Percentiles rank a stretch among this genome's conserved stretches.
These are phyloP conservation scores for Fusarium albosuccineum DNA, from an alignment of 2,329 filamentous ascomycete genomes.

Conservation along the genomic window DNA sequence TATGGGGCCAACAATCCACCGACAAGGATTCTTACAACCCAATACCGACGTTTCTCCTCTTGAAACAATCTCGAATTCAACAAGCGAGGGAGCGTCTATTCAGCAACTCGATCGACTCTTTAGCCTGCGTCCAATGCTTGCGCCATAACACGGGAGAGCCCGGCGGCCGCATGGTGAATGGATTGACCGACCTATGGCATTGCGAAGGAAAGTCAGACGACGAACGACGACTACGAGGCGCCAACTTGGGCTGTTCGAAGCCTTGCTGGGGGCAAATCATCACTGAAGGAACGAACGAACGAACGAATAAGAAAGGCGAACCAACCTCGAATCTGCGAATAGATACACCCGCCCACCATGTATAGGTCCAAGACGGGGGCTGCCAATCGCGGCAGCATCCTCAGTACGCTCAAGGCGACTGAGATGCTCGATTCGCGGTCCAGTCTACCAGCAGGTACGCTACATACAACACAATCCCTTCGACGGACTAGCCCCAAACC, in stretches of 20 bases:
- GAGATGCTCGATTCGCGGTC: conserved; percentile 85
- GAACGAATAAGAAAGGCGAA: background rate
- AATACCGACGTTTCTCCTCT: background rate
- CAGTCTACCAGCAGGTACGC: conserved; percentile 82
- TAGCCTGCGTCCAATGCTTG: conserved; percentile 28
- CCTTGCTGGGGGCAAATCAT: background rate
- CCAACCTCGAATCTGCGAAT: conserved; percentile 11
- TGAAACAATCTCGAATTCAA: background rate
- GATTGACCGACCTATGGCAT: conserved; percentile 30
- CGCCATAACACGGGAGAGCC: conserved; percentile 26
- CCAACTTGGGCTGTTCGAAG: background rate
- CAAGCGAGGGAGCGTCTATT: background rate
- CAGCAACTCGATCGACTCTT: background rate
- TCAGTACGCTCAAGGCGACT: conserved; percentile 83
- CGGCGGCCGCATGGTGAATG: conserved; percentile 39
- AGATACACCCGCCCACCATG: conserved; percentile 49
- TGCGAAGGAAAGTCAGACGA: conserved; percentile 25
- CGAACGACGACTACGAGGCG: conserved; percentile 18
- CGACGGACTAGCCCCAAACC: background rate
- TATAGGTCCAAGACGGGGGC: conserved; percentile 58
- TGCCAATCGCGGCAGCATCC: conserved; percentile 65
- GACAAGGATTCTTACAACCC: conserved; percentile 25
- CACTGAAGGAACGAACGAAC: conserved; percentile 4
- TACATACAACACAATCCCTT: background rate
- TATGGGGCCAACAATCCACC: conserved; percentile 6